Percentiles rank a stretch among this genome's conserved stretches.
Evolutionary conservation across 2,329 filamentous ascomycete genomes (phyloP).

Genomic region (Diplocarpon mali): DNA sequence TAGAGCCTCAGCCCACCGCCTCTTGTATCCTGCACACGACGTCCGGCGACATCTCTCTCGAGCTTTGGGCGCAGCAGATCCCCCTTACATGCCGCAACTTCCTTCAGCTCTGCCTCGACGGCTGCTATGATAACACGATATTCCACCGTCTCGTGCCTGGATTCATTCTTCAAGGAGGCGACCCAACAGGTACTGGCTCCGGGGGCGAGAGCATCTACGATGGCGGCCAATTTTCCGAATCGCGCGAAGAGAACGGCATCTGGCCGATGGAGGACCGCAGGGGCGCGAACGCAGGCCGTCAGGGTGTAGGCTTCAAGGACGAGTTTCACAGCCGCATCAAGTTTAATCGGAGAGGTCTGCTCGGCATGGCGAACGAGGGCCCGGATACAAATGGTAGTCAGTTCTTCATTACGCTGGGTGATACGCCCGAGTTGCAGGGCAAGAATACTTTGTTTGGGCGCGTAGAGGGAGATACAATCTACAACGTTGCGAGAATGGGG

Average conservation of each 20-base stretch:
- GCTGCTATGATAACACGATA: conserved; percentile 87
- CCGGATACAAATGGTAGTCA: conserved; percentile 81
- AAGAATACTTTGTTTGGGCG: conserved; percentile 92
- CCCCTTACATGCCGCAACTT: conserved; percentile 91
- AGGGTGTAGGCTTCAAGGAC: conserved; percentile 58
- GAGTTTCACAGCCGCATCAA: conserved; percentile 88
- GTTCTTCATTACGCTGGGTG: conserved; percentile 90
- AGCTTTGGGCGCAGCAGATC: conserved; percentile 90
- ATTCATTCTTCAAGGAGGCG: conserved; percentile 90
- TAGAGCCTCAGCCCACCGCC: conserved; percentile 87
- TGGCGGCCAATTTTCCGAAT: conserved; percentile 55
- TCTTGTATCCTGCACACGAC: conserved; percentile 88
- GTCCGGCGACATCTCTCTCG: conserved; percentile 76
- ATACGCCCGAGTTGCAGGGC: conserved; percentile 71
- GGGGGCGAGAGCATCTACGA: conserved; percentile 91
- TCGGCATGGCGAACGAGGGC: conserved; percentile 94
- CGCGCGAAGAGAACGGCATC: conserved; percentile 27
- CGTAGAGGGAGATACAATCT: conserved; percentile 87
- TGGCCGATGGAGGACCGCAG: conserved; percentile 51
- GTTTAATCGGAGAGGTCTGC: conserved; percentile 78
- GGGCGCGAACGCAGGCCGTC: conserved; percentile 48
- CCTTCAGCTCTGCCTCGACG: conserved; percentile 85
- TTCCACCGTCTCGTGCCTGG: conserved; percentile 89
- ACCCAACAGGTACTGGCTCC: conserved; percentile 84
- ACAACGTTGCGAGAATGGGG: conserved; percentile 88